These are phyloP conservation scores for Gnaphalium uliginosum DNA, from an alignment of 129 eudicot species.

Conservation along the genomic window DNA sequence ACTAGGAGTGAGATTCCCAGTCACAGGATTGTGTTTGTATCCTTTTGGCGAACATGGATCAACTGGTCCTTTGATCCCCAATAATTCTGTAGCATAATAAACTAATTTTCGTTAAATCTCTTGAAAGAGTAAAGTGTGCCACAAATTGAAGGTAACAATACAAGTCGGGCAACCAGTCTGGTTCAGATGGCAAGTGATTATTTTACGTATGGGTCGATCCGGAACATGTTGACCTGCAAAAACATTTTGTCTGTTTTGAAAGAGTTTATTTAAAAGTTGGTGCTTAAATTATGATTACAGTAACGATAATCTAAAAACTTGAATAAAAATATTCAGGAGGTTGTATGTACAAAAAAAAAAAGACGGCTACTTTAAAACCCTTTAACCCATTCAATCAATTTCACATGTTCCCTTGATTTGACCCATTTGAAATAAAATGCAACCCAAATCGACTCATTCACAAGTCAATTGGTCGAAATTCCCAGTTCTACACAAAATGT, in stretches of 20 bases:
- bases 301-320: neutral
- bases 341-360: neutral
- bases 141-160: neutral
- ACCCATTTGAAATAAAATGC: neutral
- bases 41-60: slow-evolving; percentile 96
- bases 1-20: slow-evolving; percentile 42
- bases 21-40: slow-evolving; percentile 40
- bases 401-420: neutral
- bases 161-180: neutral
- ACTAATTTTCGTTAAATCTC: slow-evolving; percentile 7
- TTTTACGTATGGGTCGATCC: neutral
- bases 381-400: neutral
- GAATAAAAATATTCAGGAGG: neutral
- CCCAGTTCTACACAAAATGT: neutral
- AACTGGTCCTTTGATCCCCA: slow-evolving; percentile 38
- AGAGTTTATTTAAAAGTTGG: neutral
- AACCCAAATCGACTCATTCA: neutral
- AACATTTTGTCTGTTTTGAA: neutral
- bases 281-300: neutral
- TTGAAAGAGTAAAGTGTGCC: neutral
- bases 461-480: neutral
- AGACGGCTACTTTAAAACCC: too few relatives aligned
- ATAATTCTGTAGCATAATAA: slow-evolving; percentile 48
- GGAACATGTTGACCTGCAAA: neutral
- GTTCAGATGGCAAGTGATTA: neutral